These are phyloP conservation scores for Aurinia saxatilis DNA, from an alignment of 345 rosid genomes.

Conservation along the genomic window DNA sequence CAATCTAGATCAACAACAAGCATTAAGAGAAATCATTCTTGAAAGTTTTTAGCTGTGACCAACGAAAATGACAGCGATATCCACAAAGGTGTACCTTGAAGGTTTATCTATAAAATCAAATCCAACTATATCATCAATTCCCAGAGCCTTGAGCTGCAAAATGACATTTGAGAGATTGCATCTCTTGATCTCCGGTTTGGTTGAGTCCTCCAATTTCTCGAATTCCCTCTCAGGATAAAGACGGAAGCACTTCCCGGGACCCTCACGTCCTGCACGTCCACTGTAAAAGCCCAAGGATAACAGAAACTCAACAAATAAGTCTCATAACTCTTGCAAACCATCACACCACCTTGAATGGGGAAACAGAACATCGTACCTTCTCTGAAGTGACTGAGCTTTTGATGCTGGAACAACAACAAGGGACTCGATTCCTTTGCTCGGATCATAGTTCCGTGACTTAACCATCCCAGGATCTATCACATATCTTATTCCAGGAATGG, in stretches of 20 bases:
- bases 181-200: slow-evolving; percentile 86
- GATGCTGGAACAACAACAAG: slow-evolving; percentile 69
- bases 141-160: slow-evolving; percentile 86
- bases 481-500: slow-evolving; percentile 90
- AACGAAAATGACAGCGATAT: neutral
- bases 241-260: slow-evolving; percentile 91
- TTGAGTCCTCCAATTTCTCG: slow-evolving; percentile 84
- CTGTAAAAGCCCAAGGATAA: slow-evolving; percentile 26
- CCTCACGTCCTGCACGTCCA: slow-evolving; percentile 97
- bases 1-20: neutral
- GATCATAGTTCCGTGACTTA: slow-evolving; percentile 80
- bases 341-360: neutral
- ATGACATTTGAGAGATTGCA: slow-evolving; percentile 89
- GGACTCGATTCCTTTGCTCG: slow-evolving; percentile 79
- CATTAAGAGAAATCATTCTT: neutral
- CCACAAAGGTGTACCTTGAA: slow-evolving; percentile 48
- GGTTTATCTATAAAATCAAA: slow-evolving; percentile 94
- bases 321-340: slow-evolving; percentile 10
- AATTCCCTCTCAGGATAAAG: slow-evolving; percentile 86
- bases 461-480: slow-evolving; percentile 93
- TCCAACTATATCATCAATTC: slow-evolving; percentile 82
- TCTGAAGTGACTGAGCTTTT: slow-evolving; percentile 85
- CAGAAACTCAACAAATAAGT: neutral
- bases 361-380: slow-evolving; percentile 48
- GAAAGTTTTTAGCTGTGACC: neutral